Percentiles rank a stretch among this genome's conserved stretches.
Evolutionary conservation across 148 eudicot species (phyloP).

Genomic region (Rhododendron ferrugineum): DNA sequence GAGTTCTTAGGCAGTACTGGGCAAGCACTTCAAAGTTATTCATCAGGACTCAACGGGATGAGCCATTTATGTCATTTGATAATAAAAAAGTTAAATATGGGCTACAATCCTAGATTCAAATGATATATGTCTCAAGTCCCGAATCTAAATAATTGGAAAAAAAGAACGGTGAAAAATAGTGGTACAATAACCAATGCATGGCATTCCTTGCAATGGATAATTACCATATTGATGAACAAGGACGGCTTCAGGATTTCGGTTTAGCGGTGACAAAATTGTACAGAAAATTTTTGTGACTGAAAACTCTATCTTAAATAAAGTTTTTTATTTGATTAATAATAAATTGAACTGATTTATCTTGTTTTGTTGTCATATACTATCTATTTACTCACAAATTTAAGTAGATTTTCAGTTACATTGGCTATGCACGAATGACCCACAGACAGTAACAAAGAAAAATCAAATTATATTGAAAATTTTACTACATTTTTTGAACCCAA

Average conservation of each 20-base stretch:
- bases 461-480: neutral
- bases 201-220: neutral
- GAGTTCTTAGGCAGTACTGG: slow-evolving; percentile 3
- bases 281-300: neutral
- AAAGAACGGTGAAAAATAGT: neutral
- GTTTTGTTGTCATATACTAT: neutral
- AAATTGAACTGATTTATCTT: neutral
- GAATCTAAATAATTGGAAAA: neutral
- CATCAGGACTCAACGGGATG: neutral
- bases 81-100: neutral
- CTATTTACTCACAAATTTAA: neutral
- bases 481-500: neutral
- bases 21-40: neutral
- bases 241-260: neutral
- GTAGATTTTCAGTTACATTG: neutral
- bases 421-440: neutral
- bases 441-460: too few relatives aligned
- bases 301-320: neutral
- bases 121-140: neutral
- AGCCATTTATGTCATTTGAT: neutral
- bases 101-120: neutral
- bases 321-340: too few relatives aligned
- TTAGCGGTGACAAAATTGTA: neutral
- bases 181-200: neutral
- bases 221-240: neutral